These are phyloP conservation scores for Stagonosporopsis chrysanthemi DNA, from an alignment of 2,329 filamentous ascomycete species.

Conservation along the genomic window DNA sequence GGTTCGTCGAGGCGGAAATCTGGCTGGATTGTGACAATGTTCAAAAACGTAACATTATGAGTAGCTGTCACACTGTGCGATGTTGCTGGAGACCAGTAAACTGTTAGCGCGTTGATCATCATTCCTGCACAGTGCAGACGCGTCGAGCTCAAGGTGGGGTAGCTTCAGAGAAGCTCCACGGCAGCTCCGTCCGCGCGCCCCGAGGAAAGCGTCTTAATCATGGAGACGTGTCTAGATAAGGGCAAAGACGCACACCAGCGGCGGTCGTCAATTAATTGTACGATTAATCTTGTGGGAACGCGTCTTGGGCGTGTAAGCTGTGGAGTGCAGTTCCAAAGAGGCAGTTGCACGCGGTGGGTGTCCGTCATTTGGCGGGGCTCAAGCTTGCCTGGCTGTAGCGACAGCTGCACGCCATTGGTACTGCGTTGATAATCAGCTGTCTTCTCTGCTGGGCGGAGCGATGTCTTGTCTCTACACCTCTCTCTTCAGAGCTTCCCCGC, in stretches of 20 bases:
- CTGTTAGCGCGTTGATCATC: slow-evolving; percentile 14
- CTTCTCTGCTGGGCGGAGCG: slow-evolving; percentile 25
- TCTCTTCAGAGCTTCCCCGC: slow-evolving; percentile 27
- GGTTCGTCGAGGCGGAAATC: neutral
- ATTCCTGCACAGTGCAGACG: slow-evolving; percentile 12
- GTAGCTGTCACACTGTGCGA: neutral
- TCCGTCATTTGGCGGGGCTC: slow-evolving; percentile 38
- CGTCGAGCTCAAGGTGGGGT: slow-evolving; percentile 17
- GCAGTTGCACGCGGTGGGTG: slow-evolving; percentile 34
- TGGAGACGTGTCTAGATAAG: neutral
- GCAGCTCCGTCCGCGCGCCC: slow-evolving; percentile 11
- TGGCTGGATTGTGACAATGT: neutral
- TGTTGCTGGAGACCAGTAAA: neutral
- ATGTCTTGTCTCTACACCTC: slow-evolving; percentile 36
- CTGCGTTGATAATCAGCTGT: slow-evolving; percentile 32
- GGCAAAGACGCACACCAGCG: slow-evolving; percentile 4
- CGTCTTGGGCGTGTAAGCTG: slow-evolving; percentile 21
- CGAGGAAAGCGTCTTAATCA: neutral
- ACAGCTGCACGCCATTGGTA: slow-evolving; percentile 17
- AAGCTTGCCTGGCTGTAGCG: slow-evolving; percentile 10
- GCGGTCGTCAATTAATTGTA: slow-evolving; percentile 4
- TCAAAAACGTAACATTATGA: neutral
- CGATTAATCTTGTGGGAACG: neutral
- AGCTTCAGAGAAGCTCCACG: slow-evolving; percentile 4
- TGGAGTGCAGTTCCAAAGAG: slow-evolving; percentile 28